Percentiles rank a stretch among this genome's conserved stretches.
Conservation (phyloP, 768 basidiomycete genomes). For the Fibroporia radiculosa region DNA sequence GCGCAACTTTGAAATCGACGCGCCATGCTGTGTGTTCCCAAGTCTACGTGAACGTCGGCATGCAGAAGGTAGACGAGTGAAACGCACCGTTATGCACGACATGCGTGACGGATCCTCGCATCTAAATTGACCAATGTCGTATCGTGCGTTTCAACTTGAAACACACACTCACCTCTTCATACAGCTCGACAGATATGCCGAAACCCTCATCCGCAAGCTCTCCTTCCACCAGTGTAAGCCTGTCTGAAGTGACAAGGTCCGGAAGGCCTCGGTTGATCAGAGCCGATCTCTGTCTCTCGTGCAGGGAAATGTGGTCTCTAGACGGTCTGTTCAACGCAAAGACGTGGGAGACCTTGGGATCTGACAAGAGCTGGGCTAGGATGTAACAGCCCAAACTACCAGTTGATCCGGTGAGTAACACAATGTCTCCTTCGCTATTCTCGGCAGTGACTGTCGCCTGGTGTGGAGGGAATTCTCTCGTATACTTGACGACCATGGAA, state of each 20-base stretch:
- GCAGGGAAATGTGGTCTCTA: conserved; percentile 2
- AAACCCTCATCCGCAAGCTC: conserved; percentile 14
- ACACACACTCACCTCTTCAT: conserved; percentile 14
- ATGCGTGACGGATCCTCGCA: conserved; percentile 9
- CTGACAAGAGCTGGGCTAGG: conserved; percentile 17
- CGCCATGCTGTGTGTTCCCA: conserved; percentile 25
- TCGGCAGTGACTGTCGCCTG: neutral
- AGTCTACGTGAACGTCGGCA: neutral
- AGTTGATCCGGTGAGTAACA: conserved; percentile 28
- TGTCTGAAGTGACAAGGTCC: conserved; percentile 7
- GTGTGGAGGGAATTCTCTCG: conserved; percentile 11
- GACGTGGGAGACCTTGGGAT: conserved; percentile 13
- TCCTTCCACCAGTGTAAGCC: conserved; percentile 12
- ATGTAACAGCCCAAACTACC: conserved; percentile 24
- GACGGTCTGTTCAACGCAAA: conserved; percentile 19
- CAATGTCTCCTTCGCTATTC: conserved; percentile 10
- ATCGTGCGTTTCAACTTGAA: no score
- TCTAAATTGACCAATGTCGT: no score
- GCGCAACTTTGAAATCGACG: conserved; percentile 33
- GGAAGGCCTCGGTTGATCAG: conserved; percentile 11
- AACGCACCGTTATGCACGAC: conserved; percentile 25
- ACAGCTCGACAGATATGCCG: conserved; percentile 9
- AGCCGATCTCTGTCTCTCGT: conserved; percentile 9
- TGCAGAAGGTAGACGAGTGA: no score
- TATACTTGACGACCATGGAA: conserved; percentile 35